A percentile compares a stretch with the other conserved stretches of the same genome.
These are phyloP conservation scores for Barbarea vulgaris DNA, from an alignment of 345 rosid species.

Conservation along the genomic window DNA sequence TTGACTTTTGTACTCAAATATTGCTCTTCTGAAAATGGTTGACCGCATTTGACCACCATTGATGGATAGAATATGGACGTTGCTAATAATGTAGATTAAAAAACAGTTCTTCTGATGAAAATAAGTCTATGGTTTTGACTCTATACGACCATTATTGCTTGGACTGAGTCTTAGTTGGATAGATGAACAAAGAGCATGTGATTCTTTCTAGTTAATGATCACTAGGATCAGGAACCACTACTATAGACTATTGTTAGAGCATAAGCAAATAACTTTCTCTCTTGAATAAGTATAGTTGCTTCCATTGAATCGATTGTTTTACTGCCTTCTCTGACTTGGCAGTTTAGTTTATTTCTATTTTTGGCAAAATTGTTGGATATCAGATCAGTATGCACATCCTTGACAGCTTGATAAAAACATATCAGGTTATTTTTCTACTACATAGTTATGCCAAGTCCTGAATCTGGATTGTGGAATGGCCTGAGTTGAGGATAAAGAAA, in stretches of 20 bases:
- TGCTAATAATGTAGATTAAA: constrained; percentile 19
- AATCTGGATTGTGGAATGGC: not conserved
- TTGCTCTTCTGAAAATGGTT: not conserved
- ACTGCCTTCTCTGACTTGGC: constrained; percentile 5
- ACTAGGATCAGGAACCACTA: constrained; percentile 1
- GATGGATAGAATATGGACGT: not conserved
- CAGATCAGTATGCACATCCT: not conserved
- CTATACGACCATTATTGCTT: constrained; percentile 17
- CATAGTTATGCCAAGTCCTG: not conserved
- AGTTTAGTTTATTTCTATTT: not conserved
- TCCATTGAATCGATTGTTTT: not conserved
- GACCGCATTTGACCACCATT: constrained; percentile 33
- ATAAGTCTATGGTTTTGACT: constrained; percentile 14
- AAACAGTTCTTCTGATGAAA: not conserved
- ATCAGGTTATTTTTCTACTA: not conserved
- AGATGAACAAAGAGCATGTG: constrained; percentile 6
- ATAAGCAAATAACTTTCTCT: not conserved
- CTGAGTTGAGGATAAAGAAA: not conserved
- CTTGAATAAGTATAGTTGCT: constrained; percentile 14
- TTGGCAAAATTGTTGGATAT: constrained; percentile 2
- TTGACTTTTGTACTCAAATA: constrained; percentile 27
- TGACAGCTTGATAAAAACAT: constrained; percentile 1
- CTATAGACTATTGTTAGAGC: not conserved
- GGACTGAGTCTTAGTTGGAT: constrained; percentile 6
- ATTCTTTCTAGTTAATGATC: not conserved